Percentiles rank a stretch among this genome's conserved stretches.
These are phyloP conservation scores for Alternaria triticimaculans DNA, from an alignment of 2,329 filamentous ascomycete genomes.

Conservation along the genomic window DNA sequence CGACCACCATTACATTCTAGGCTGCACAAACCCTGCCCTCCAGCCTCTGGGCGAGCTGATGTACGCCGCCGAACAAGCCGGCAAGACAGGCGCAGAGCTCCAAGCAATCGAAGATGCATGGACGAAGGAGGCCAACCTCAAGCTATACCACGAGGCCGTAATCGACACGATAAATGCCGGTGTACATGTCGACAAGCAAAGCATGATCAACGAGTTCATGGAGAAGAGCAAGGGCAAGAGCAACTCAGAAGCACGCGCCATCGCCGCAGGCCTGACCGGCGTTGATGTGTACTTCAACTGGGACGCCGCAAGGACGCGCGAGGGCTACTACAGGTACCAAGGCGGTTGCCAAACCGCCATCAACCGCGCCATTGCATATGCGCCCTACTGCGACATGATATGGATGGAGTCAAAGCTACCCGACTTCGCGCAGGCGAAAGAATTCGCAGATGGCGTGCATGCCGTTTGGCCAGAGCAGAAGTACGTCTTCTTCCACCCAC, in stretches of 20 bases:
- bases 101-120: slow-evolving; percentile 93
- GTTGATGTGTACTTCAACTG: slow-evolving; percentile 90
- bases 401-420: slow-evolving; percentile 99
- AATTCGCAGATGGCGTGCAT: slow-evolving; percentile 93
- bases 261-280: slow-evolving; percentile 79
- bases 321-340: slow-evolving; percentile 93
- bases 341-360: slow-evolving; percentile 91
- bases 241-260: slow-evolving; percentile 79
- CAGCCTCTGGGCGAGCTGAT: slow-evolving; percentile 90
- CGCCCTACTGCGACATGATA: slow-evolving; percentile 92
- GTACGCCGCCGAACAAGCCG: slow-evolving; percentile 79
- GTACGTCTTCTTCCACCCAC: slow-evolving; percentile 58
- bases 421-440: slow-evolving; percentile 86
- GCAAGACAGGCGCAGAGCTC: slow-evolving; percentile 80
- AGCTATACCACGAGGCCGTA: slow-evolving; percentile 91
- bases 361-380: slow-evolving; percentile 89
- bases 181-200: slow-evolving; percentile 71
- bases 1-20: slow-evolving; percentile 93
- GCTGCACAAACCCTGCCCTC: slow-evolving; percentile 82
- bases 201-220: slow-evolving; percentile 71
- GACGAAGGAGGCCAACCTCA: slow-evolving; percentile 78
- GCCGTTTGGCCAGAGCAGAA: slow-evolving; percentile 96
- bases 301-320: slow-evolving; percentile 89
- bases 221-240: slow-evolving; percentile 78
- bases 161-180: slow-evolving; percentile 77